Percentiles rank a stretch among this genome's conserved stretches.
Evolutionary conservation across 495 filamentous ascomycete genomes (phyloP).

Genomic region (Aspergillus olivimuriae): DNA sequence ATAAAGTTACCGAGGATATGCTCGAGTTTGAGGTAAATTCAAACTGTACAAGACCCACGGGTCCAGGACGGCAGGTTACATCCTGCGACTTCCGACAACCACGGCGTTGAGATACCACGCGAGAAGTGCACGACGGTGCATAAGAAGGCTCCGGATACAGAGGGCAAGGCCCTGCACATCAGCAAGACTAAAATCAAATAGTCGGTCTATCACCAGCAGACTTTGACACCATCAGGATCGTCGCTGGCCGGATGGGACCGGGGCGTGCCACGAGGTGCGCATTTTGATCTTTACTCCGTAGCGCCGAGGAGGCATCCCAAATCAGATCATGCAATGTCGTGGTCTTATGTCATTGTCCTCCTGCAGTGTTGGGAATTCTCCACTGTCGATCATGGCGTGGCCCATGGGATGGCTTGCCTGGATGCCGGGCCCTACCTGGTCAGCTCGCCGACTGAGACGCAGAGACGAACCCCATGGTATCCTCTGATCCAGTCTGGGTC

Average conservation of each 20-base stretch:
- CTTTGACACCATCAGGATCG: constrained; percentile 7
- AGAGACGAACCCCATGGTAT: not conserved
- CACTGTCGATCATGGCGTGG: constrained; percentile 2
- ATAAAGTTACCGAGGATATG: not conserved
- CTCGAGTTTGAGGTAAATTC: not conserved
- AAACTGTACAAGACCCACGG: not conserved
- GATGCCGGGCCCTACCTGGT: not conserved
- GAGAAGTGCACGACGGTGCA: no score
- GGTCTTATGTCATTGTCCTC: constrained; percentile 10
- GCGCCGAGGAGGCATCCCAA: not conserved
- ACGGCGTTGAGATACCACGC: no score
- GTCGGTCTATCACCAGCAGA: constrained; percentile 3
- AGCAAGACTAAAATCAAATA: constrained; percentile 2
- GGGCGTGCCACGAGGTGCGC: constrained; percentile 1
- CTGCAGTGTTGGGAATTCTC: no score
- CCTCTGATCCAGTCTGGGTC: not conserved
- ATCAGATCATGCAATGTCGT: constrained; percentile 5
- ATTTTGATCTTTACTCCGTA: not conserved
- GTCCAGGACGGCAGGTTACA: not conserved
- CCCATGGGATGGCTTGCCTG: constrained; percentile 1
- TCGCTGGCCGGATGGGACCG: constrained; percentile 1
- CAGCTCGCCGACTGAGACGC: constrained; percentile 4
- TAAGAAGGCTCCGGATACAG: no score
- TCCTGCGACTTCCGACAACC: no score
- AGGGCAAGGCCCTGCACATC: not conserved